phyloP scores from a whole-genome alignment of 2,329 filamentous ascomycete genomes.

The Paecilomyces variotii region DNA sequence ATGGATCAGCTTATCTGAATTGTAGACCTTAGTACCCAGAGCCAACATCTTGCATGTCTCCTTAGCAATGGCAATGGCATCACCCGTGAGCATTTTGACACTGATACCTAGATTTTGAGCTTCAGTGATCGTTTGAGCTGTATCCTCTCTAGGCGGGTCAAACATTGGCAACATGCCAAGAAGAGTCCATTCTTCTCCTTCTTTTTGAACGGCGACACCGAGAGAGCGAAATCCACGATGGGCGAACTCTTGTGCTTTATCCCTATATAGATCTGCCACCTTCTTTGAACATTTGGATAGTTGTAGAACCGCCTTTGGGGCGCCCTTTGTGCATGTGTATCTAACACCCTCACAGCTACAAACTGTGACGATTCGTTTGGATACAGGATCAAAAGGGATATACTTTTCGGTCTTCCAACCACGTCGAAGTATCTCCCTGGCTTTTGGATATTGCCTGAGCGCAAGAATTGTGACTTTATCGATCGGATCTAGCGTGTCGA shows the following conservation, averaged over 20 bases:
- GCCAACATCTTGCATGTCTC: conserved; percentile 77
- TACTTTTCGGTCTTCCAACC: conserved; percentile 72
- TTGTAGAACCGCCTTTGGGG: conserved; percentile 65
- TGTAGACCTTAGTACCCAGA: conserved; percentile 71
- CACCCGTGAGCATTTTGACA: conserved; percentile 75
- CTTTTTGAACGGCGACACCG: conserved; percentile 69
- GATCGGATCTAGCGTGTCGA: conserved; percentile 69
- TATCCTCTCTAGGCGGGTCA: conserved; percentile 71
- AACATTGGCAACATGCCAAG: conserved; percentile 75
- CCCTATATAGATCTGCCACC: conserved; percentile 57
- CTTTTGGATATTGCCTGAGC: conserved; percentile 66
- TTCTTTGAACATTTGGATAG: conserved; percentile 60
- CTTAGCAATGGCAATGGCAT: conserved; percentile 71
- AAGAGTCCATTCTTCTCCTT: conserved; percentile 63
- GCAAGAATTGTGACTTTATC: conserved; percentile 72
- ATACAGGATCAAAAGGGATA: conserved; percentile 63
- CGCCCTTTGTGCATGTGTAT: conserved; percentile 69
- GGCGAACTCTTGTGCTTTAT: conserved; percentile 67
- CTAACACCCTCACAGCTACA: conserved; percentile 60
- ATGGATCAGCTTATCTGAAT: conserved; percentile 69
- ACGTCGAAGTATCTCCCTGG: conserved; percentile 63
- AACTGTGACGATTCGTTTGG: conserved; percentile 67
- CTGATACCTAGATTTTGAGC: conserved; percentile 67
- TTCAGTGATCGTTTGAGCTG: conserved; percentile 68
- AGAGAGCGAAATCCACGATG: conserved; percentile 71